Conservation (phyloP, 306 rosid genomes). For the Dalbergia oliveri region DNA sequence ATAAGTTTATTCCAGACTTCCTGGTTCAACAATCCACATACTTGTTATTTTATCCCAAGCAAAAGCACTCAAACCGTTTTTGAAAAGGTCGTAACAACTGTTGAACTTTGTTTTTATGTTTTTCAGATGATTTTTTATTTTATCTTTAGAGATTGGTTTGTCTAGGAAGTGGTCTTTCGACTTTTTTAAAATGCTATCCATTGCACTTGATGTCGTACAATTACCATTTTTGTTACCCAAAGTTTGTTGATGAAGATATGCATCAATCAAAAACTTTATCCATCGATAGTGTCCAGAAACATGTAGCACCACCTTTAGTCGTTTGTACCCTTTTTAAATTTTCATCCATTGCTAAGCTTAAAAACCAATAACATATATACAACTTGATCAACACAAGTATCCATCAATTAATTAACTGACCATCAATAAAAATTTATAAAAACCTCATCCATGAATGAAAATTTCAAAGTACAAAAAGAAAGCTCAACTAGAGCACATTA, state of each 20-base stretch:
- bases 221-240: conserved; percentile 8
- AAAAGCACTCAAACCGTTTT: neutral
- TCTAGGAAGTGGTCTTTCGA: neutral
- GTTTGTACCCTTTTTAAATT: too few relatives aligned
- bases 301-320: too few relatives aligned
- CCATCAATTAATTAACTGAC: too few relatives aligned
- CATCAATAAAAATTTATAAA: too few relatives aligned
- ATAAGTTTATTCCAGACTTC: neutral
- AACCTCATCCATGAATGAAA: too few relatives aligned
- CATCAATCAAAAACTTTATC: conserved; percentile 9
- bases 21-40: neutral
- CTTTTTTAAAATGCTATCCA: conserved; percentile 7
- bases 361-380: too few relatives aligned
- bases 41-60: neutral
- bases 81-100: conserved; percentile 9
- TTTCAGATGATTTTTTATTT: conserved; percentile 9
- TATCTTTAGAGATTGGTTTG: neutral
- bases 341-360: too few relatives aligned
- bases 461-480: too few relatives aligned
- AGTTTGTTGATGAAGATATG: neutral
- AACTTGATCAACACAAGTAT: too few relatives aligned
- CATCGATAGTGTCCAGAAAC: neutral
- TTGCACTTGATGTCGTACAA: neutral
- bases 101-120: conserved; percentile 9
- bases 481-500: too few relatives aligned